Evolutionary conservation across 768 basidiomycete genomes (phyloP).

Genomic region (Suillus lakei): DNA sequence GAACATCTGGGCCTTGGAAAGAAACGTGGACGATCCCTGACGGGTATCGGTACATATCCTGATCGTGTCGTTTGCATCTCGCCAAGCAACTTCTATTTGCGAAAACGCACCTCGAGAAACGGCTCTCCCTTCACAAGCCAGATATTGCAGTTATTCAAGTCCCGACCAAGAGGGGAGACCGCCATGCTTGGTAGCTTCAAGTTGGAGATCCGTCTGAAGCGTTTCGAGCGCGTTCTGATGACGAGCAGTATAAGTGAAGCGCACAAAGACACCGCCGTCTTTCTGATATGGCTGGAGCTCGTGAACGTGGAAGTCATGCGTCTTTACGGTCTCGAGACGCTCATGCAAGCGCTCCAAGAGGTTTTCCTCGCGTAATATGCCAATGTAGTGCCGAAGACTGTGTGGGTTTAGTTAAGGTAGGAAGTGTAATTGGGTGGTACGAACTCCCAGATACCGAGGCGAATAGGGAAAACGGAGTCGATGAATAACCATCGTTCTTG

Average conservation of each 20-base stretch:
- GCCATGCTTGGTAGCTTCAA: constrained; percentile 50
- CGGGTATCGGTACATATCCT: constrained; percentile 89
- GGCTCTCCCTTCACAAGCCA: constrained; percentile 82
- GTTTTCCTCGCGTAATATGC: constrained; percentile 60
- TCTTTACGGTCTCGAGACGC: constrained; percentile 55
- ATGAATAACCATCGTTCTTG: constrained; percentile 69
- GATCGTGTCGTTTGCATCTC: constrained; percentile 6
- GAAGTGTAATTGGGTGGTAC: constrained; percentile 29
- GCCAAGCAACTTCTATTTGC: constrained; percentile 4
- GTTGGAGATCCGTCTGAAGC: constrained; percentile 55
- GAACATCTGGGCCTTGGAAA: constrained; percentile 89
- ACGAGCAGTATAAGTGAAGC: constrained; percentile 59
- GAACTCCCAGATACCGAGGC: constrained; percentile 75
- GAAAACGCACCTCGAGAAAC: constrained; percentile 73
- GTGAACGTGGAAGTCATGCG: constrained; percentile 64
- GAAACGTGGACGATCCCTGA: constrained; percentile 72
- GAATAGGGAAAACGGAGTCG: constrained; percentile 80
- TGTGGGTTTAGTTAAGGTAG: constrained; percentile 13
- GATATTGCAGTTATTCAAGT: constrained; percentile 49
- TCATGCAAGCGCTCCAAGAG: constrained; percentile 52
- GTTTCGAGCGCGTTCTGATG: constrained; percentile 44
- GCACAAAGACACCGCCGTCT: constrained; percentile 87
- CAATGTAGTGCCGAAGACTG: constrained; percentile 70
- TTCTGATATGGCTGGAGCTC: constrained; percentile 70
- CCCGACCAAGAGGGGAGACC: constrained; percentile 71